These are phyloP conservation scores for Phlyctochytrium planicorne DNA, from an alignment of 192 early-diverging fungal genomes.

Conservation along the genomic window DNA sequence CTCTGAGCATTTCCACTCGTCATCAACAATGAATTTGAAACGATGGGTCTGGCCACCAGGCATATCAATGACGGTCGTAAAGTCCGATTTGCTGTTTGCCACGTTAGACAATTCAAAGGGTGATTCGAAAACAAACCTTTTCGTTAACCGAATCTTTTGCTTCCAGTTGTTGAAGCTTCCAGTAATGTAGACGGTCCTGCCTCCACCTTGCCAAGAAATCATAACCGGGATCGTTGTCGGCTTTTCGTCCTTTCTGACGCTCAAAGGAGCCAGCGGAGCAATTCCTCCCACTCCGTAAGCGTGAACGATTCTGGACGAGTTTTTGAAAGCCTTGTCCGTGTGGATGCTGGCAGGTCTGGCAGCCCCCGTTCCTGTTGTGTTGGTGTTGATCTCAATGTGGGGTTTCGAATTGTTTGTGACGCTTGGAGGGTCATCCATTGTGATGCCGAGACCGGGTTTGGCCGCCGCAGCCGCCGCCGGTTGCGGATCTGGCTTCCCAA, in stretches of 20 bases:
- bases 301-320: slow-evolving; percentile 31
- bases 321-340: slow-evolving; percentile 1
- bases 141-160: slow-evolving; percentile 77
- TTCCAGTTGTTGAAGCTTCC: slow-evolving; percentile 98
- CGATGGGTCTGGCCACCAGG: slow-evolving; percentile 87
- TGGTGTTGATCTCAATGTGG: too few species aligned
- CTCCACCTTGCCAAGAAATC: slow-evolving; percentile 83
- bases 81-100: slow-evolving; percentile 63
- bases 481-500: too few species aligned
- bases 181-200: slow-evolving; percentile 84
- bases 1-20: slow-evolving; percentile 95
- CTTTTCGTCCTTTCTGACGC: slow-evolving; percentile 23
- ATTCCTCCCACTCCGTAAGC: slow-evolving; percentile 28
- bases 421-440: too few species aligned
- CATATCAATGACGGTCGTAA: slow-evolving; percentile 80
- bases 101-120: not conserved
- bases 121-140: slow-evolving; percentile 27
- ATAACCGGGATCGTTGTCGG: slow-evolving; percentile 75
- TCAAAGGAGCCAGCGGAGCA: slow-evolving; percentile 30
- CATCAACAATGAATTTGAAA: slow-evolving; percentile 98
- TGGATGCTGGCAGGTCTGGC: too few species aligned
- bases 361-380: too few species aligned
- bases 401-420: too few species aligned
- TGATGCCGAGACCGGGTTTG: too few species aligned
- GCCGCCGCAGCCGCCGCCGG: too few species aligned